Base-by-base conservation (phyloP, 2,329 filamentous ascomycete species). In the Intubia oerlemansii region DNA sequence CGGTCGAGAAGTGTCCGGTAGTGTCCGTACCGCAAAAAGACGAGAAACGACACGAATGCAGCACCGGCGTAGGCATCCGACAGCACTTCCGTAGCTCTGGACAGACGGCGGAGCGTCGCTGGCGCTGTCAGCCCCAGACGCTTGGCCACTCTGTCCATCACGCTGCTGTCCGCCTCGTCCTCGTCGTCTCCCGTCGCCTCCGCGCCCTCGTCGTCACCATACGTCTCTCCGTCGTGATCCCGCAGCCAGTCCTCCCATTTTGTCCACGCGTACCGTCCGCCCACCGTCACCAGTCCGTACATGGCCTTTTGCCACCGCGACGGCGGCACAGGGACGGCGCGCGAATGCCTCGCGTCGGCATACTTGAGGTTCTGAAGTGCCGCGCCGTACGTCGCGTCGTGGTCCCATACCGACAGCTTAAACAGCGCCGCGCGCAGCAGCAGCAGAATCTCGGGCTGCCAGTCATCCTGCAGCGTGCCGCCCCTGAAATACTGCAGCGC, bases 381-480 rank as follows among this genome's bases (percentile, higher is more conserved):
- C 9, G 88, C 88, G 34, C 88, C 88, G 49, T 98, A 95, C 5
- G 79, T 90, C 22, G 88, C 80, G 48, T 92, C 74, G 48, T 93
- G 80, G 49, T 95, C 84, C 88, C 88, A 98, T 33, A 98, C 73
- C 11, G 78, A 81, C 36, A 98, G 64, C 52, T 98, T 98, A 59
- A 93, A 98, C 7, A 98, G 57, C 4, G 82, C 57, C 2, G 75
- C 68, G 26, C 85, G 64, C 32, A 98, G 58, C 1, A 59, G 64
- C 17, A 93, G 60, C 36, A 76, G 60, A 30, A 95, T 85, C 52
- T 95, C 88, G 29, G 78, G 62, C 10, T 72, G 71, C 71, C 80
- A 93, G 43, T 91, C 79, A 47, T 92, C 81, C 33, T 76, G 67
- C 25, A 91, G 52, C 47, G 84, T 56, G 17, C 63, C 50, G 7